These are phyloP conservation scores for Mycena leptocephala DNA, from an alignment of 768 basidiomycete genomes.

Conservation along the genomic window DNA sequence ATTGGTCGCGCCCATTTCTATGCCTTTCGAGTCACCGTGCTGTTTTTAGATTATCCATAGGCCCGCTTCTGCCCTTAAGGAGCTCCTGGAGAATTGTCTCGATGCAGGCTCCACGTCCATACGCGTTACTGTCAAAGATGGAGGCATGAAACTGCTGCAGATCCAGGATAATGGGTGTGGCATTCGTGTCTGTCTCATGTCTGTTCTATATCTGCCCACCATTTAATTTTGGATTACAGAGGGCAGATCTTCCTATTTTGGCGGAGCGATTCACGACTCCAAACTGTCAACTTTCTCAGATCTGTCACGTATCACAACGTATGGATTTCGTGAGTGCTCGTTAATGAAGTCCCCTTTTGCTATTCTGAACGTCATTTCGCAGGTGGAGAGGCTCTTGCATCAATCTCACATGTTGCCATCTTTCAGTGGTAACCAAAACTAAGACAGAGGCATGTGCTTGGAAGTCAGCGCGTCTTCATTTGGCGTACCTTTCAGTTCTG, in stretches of 20 bases:
- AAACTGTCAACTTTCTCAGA: conserved; percentile 93
- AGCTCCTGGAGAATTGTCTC: conserved; percentile 95
- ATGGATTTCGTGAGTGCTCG: conserved; percentile 85
- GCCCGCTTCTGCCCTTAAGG: conserved; percentile 96
- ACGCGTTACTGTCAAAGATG: conserved; percentile 92
- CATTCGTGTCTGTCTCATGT: conserved; percentile 77
- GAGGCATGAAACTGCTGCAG: conserved; percentile 94
- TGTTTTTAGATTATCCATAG: conserved; percentile 84
- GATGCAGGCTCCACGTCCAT: conserved; percentile 94
- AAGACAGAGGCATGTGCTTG: conserved; percentile 88
- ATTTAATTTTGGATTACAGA: conserved; percentile 60
- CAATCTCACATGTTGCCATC: conserved; percentile 95
- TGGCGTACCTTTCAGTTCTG: not conserved
- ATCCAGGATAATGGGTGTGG: conserved; percentile 98
- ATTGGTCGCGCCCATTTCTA: not conserved
- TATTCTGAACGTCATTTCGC: not conserved
- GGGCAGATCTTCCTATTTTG: conserved; percentile 89
- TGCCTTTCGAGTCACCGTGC: not conserved
- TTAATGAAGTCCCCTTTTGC: not conserved
- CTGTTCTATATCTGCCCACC: not conserved
- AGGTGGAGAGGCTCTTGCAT: conserved; percentile 90
- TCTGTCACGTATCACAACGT: conserved; percentile 86
- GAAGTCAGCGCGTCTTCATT: conserved; percentile 77
- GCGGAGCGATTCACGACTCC: conserved; percentile 98
- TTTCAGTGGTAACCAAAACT: conserved; percentile 94